Base-by-base conservation (phyloP, 2,329 filamentous ascomycete genomes). In the Xylaria sp. region DNA sequence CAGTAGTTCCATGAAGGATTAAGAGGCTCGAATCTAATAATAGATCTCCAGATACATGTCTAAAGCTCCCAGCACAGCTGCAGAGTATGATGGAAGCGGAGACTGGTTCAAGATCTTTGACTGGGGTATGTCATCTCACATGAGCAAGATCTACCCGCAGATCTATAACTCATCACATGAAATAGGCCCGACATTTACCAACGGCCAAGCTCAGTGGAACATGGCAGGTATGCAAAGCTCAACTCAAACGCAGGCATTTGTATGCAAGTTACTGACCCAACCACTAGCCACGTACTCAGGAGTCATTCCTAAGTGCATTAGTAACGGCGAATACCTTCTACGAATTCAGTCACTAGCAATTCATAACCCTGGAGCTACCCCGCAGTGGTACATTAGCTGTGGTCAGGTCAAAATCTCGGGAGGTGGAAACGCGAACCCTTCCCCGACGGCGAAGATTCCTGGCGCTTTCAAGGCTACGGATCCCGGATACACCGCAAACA, bases 311-410 rank as follows among this genome's bases (percentile, higher is more conserved):
- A 76, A 78, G 39, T 84, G 84, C 69, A 83, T 90, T 66, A 82
- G 83, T 6, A 77, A 83, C 46, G 88, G 88, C 67, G 85, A 89
- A 72, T 89, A 89, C 75, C 84, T 90, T 68, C 80, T 89, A 41
- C 82, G 88, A 41, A 86, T 88, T 73, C 88, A 90, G 78, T 83
- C 86, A 65, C 84, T 91, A 58, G 89, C 86, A 33, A 86, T 91
- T 57, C 89, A 91, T 81, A 84, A 86, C 70, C 84, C 82, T 2
- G 84, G 82, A 20, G 76, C 77, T 39, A 80, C 80, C 57, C 82
- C 83, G n/a, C 80, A 83, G 76, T 83, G 86, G 72, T 85, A 86
- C 69, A 75, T 82, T 52, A 79, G 78, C 71, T 86, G 84, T 68
- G 83, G 82, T 1, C 84, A 86, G 70, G 74, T 86, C 72, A 82